Percentiles rank a stretch among this genome's conserved stretches.
These are phyloP conservation scores for Saccharomyces pastorianus DNA, from an alignment of 1,139 yeast species.

Conservation along the genomic window DNA sequence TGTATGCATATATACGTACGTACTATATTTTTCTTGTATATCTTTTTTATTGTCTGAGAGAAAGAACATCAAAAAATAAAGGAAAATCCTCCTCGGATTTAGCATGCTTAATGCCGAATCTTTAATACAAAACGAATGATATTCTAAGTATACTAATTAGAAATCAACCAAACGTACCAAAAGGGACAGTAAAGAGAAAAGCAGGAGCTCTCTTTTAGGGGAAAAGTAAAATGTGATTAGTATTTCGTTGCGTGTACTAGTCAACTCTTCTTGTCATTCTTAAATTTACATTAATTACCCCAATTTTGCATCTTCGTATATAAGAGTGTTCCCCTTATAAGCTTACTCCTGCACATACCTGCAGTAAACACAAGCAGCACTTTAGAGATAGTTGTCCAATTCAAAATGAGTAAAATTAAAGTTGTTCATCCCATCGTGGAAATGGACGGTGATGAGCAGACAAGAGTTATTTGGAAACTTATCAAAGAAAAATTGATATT, in stretches of 20 bases:
- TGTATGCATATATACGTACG: background rate
- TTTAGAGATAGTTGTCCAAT: background rate
- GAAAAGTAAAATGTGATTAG: background rate
- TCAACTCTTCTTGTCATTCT: background rate
- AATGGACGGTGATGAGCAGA: constrained; percentile 94
- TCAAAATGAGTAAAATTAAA: constrained; percentile 46
- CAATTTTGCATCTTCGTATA: background rate
- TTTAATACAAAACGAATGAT: background rate
- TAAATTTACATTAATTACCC: background rate
- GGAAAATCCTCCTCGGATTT: background rate
- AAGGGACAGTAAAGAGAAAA: background rate
- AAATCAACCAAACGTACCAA: background rate
- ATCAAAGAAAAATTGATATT: constrained; percentile 73
- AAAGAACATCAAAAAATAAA: background rate
- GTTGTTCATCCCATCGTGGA: constrained; percentile 87
- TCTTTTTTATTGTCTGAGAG: background rate
- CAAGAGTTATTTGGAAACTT: constrained; percentile 81
- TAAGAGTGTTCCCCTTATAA: background rate
- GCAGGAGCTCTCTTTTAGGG: background rate
- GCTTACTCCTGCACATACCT: background rate
- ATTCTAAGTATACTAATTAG: background rate
- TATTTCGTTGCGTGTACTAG: background rate
- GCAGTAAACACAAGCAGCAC: too few relatives aligned
- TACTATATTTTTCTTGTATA: background rate
- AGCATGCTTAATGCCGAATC: background rate